Conservation (phyloP, 805 yeast species). For the Kodamaea lidongshanica region DNA sequence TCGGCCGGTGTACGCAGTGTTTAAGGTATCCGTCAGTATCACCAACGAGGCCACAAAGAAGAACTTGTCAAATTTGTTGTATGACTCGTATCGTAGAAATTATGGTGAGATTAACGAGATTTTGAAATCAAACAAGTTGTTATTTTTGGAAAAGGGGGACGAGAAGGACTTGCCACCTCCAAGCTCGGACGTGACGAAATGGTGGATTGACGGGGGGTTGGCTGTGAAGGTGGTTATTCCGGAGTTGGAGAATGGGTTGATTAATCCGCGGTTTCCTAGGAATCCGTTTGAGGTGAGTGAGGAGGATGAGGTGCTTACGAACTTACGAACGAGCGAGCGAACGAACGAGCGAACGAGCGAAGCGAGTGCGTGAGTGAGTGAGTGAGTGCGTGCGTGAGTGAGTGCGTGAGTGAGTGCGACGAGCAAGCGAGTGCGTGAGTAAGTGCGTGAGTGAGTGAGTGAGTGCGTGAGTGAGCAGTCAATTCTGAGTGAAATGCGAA, state of each 20-base stretch:
- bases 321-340: too few relatives aligned
- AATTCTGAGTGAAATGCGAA: too few relatives aligned
- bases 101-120: constrained; percentile 37
- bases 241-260: constrained; percentile 29
- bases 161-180: constrained; percentile 73
- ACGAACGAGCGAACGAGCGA: too few relatives aligned
- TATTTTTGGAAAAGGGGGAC: constrained; percentile 22
- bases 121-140: constrained; percentile 21
- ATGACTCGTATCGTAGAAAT: constrained; percentile 46
- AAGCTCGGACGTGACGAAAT: constrained; percentile 69
- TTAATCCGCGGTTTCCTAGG: constrained; percentile 63
- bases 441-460: too few relatives aligned
- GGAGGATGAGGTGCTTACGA: constrained; percentile 53
- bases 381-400: too few relatives aligned
- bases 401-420: too few relatives aligned
- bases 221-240: constrained; percentile 61
- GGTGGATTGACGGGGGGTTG: constrained; percentile 88
- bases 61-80: constrained; percentile 50
- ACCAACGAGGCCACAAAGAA: constrained; percentile 58
- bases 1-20: constrained; percentile 78
- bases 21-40: constrained; percentile 55
- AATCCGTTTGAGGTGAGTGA: constrained; percentile 64
- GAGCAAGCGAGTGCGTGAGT: too few relatives aligned
- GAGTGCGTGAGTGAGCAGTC: too few relatives aligned
- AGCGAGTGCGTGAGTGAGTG: too few relatives aligned